A percentile compares a stretch with the other conserved stretches of the same genome.
These are phyloP conservation scores for Podila clonocystis DNA, from an alignment of 192 early-diverging fungal genomes.

Conservation along the genomic window DNA sequence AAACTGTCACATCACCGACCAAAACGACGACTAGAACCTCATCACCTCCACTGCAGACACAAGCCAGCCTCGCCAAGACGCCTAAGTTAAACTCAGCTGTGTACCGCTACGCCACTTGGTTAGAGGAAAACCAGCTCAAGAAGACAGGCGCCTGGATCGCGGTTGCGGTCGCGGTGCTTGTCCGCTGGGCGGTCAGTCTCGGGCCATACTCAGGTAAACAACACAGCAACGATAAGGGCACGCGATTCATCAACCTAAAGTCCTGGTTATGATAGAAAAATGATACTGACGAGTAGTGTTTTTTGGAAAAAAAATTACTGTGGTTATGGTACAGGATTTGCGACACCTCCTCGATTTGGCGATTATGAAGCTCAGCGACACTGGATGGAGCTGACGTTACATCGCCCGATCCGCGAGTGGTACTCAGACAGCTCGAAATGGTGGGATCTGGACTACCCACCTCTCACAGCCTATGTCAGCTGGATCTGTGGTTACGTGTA, in stretches of 20 bases:
- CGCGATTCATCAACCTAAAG: neutral
- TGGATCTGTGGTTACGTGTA: slow-evolving; percentile 87
- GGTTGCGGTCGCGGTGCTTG: slow-evolving; percentile 61
- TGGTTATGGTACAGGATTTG: slow-evolving; percentile 53
- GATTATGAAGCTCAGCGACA: slow-evolving; percentile 99
- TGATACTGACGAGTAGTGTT: neutral
- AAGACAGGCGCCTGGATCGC: slow-evolving; percentile 50
- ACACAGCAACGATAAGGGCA: neutral
- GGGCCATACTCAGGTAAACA: slow-evolving; percentile 78
- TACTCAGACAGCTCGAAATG: slow-evolving; percentile 89
- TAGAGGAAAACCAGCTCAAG: slow-evolving; percentile 54
- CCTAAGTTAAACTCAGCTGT: slow-evolving; percentile 23
- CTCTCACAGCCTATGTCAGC: slow-evolving; percentile 93
- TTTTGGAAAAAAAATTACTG: neutral
- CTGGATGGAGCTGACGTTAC: slow-evolving; percentile 96
- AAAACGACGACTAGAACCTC: neutral
- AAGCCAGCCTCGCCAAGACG: neutral
- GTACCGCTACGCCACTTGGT: slow-evolving; percentile 31
- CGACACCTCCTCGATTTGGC: slow-evolving; percentile 84
- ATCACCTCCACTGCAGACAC: neutral
- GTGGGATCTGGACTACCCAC: slow-evolving; percentile 99
- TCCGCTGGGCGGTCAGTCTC: slow-evolving; percentile 75
- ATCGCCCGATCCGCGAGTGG: slow-evolving; percentile 83
- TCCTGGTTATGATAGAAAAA: neutral
- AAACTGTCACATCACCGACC: neutral